A percentile compares a stretch with the other conserved stretches of the same genome.
phyloP scores from a whole-genome alignment of 805 yeast species.

The Tetrapisispora taiwanensis region DNA sequence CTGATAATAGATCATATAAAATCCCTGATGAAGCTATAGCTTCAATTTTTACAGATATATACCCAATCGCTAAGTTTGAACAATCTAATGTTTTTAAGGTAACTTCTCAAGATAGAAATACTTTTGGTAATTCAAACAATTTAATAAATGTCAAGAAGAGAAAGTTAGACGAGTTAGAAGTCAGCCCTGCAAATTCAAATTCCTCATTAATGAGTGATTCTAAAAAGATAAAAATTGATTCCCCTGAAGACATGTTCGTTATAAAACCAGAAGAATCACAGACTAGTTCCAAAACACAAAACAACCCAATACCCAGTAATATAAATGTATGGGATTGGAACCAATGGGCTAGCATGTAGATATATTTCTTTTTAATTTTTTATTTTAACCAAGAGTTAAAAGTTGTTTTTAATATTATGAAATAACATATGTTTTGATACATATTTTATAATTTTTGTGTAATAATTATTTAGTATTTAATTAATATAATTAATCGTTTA shows the following conservation, averaged over 20 bases:
- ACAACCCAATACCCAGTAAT: conserved; percentile 1
- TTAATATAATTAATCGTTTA: not conserved
- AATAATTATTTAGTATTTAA: not conserved
- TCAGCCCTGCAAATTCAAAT: conserved; percentile 17
- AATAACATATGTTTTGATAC: not conserved
- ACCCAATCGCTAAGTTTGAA: conserved; percentile 12
- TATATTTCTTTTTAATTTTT: not conserved
- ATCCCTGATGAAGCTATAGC: conserved; percentile 17
- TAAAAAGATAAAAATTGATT: conserved; percentile 26
- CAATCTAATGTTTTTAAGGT: conserved; percentile 11
- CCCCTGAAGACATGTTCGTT: conserved; percentile 27
- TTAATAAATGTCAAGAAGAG: conserved; percentile 16
- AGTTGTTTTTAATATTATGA: conserved; percentile 1
- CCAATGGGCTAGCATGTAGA: conserved; percentile 15
- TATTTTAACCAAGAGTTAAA: not conserved
- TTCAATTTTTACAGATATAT: conserved; percentile 16
- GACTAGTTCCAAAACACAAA: conserved; percentile 1
- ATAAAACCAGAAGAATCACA: conserved; percentile 7
- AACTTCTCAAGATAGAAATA: conserved; percentile 2
- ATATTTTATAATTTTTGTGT: not conserved
- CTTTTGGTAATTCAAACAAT: not conserved
- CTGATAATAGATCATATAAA: conserved; percentile 6
- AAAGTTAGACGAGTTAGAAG: conserved; percentile 16
- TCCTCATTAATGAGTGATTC: conserved; percentile 27
- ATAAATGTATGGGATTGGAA: conserved; percentile 27